Percentiles rank a stretch among this genome's conserved stretches.
phyloP scores from a whole-genome alignment of 208 protist genomes.

The Leishmania guyanensis region DNA sequence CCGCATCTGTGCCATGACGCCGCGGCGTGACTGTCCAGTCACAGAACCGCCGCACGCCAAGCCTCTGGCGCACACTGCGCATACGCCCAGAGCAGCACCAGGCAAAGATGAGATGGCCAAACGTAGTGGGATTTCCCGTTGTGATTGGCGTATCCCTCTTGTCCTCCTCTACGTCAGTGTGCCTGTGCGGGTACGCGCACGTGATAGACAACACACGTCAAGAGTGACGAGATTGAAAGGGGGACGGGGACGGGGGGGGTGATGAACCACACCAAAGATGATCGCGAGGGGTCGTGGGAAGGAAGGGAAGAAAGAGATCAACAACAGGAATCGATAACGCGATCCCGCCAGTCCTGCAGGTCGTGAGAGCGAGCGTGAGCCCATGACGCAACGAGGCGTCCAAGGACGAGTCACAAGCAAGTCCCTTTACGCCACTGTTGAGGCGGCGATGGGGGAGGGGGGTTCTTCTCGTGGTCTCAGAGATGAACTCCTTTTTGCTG shows the following conservation, averaged over 20 bases:
- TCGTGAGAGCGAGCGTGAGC: background rate
- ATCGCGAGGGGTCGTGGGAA: background rate
- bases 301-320: background rate
- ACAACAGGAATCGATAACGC: background rate
- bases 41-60: background rate
- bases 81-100: background rate
- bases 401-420: background rate
- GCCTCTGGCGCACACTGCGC: background rate
- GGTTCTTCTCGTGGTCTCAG: too few relatives aligned
- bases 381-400: background rate
- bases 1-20: background rate
- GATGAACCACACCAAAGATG: background rate
- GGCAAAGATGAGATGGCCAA: background rate
- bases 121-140: background rate
- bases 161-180: background rate
- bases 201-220: background rate
- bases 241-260: background rate
- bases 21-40: background rate
- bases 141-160: background rate
- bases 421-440: background rate
- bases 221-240: too few relatives aligned
- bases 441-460: background rate
- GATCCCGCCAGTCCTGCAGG: background rate
- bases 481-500: background rate
- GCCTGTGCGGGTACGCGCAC: too few relatives aligned